Conservation (phyloP, 2,329 filamentous ascomycete genomes). For the Cadophora luteo-olivacea region DNA sequence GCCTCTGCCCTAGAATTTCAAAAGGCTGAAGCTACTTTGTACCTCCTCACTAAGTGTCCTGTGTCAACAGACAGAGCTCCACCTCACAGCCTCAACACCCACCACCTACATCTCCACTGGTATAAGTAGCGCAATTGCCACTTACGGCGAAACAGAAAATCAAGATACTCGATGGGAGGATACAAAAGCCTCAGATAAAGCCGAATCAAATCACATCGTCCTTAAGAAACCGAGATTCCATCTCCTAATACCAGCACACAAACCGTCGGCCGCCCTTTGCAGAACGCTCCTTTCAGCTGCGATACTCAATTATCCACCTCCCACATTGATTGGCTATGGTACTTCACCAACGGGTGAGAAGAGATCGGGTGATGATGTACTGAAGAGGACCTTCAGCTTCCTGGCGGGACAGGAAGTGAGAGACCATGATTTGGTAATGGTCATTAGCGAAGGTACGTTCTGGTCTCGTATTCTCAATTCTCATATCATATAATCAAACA, state of each 20-base stretch:
- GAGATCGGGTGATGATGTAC: constrained; percentile 19
- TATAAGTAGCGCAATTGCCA: constrained; percentile 26
- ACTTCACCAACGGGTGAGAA: constrained; percentile 18
- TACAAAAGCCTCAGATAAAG: constrained; percentile 14
- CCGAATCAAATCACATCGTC: constrained; percentile 4
- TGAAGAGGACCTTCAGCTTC: constrained; percentile 48
- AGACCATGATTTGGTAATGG: constrained; percentile 60
- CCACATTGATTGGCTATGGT: constrained; percentile 56
- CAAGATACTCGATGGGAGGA: constrained; percentile 30
- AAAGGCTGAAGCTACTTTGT: no score
- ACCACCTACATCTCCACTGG: constrained; percentile 28
- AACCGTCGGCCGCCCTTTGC: constrained; percentile 54
- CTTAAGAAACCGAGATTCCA: constrained; percentile 52
- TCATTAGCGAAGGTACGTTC: constrained; percentile 52
- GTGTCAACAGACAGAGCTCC: constrained; percentile 25
- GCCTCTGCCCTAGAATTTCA: no score
- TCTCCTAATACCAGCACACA: constrained; percentile 58
- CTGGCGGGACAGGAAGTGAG: constrained; percentile 53
- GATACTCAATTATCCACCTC: constrained; percentile 64
- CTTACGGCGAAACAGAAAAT: constrained; percentile 21
- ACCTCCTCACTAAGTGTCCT: no score
- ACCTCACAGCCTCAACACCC: constrained; percentile 26
- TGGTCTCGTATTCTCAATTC: not conserved
- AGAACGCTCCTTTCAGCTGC: constrained; percentile 62
- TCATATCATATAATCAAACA: not conserved